Conservation (phyloP, 306 rosid species). For the Prunus padus region DNA sequence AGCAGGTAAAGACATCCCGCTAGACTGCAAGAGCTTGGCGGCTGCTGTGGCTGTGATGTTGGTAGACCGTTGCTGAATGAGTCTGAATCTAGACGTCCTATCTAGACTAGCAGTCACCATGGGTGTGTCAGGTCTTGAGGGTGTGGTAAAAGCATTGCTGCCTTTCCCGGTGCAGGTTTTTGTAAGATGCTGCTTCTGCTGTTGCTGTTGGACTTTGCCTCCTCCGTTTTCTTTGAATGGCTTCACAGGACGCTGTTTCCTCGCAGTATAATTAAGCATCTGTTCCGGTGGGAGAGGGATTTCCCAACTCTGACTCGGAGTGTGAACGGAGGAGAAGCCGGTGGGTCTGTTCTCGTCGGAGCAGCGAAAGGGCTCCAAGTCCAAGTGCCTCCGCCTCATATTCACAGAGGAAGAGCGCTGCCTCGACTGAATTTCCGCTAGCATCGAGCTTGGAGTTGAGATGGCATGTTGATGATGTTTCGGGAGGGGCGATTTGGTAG, state of each 20-base stretch:
- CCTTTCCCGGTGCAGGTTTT: slow-evolving; percentile 44
- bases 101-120: slow-evolving; percentile 33
- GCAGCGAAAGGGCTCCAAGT: slow-evolving; percentile 40
- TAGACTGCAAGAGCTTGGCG: slow-evolving; percentile 56
- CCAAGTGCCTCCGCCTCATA: slow-evolving; percentile 46
- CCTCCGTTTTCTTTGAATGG: slow-evolving; percentile 57
- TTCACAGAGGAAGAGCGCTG: slow-evolving; percentile 35
- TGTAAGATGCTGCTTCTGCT: slow-evolving; percentile 27
- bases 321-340: slow-evolving; percentile 17
- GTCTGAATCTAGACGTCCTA: slow-evolving; percentile 51
- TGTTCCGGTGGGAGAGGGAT: slow-evolving; percentile 38
- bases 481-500: slow-evolving; percentile 29
- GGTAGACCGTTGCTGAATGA: slow-evolving; percentile 39
- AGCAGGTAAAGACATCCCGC: slow-evolving; percentile 37
- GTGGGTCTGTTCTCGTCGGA: slow-evolving; percentile 47
- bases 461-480: slow-evolving; percentile 14
- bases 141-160: slow-evolving; percentile 37
- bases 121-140: slow-evolving; percentile 67
- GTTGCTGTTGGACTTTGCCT: slow-evolving; percentile 2
- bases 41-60: slow-evolving; percentile 49
- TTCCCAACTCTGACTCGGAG: slow-evolving; percentile 42
- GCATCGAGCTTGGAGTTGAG: slow-evolving; percentile 9
- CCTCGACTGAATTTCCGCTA: slow-evolving; percentile 17
- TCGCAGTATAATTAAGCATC: slow-evolving; percentile 4
- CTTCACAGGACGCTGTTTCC: slow-evolving; percentile 51